phyloP scores from a whole-genome alignment of 2,329 filamentous ascomycete species.

The Phoma sp. region DNA sequence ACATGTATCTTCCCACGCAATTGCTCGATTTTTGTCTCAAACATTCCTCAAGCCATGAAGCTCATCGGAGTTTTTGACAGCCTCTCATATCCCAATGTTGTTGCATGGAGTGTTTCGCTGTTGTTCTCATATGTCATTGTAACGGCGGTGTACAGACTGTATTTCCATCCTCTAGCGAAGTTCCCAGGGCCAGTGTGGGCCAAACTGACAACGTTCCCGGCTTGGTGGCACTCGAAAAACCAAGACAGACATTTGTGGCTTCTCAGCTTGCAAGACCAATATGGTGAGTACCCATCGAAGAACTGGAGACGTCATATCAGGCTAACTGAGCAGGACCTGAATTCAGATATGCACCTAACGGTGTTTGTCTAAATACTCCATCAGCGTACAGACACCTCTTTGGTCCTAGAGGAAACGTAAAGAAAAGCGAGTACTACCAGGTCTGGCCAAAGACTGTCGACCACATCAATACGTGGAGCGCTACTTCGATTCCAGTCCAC shows the following conservation, averaged over 20 bases:
- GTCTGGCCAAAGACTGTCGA: constrained; percentile 47
- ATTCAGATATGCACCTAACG: constrained; percentile 71
- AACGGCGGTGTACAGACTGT: constrained; percentile 11
- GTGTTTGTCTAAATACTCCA: constrained; percentile 74
- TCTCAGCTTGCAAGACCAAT: constrained; percentile 70
- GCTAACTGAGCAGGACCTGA: constrained; percentile 37
- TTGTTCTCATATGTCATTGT: background rate
- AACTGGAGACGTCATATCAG: background rate
- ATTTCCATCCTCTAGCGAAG: constrained; percentile 29
- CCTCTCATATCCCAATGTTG: background rate
- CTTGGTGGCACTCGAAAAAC: constrained; percentile 69
- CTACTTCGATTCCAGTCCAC: constrained; percentile 35
- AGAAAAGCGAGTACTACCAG: constrained; percentile 53
- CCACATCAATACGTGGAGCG: constrained; percentile 44
- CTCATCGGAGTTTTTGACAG: background rate
- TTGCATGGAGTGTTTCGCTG: background rate
- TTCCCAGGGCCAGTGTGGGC: constrained; percentile 30
- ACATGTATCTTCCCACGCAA: background rate
- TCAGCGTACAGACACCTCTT: constrained; percentile 53
- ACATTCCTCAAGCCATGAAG: background rate
- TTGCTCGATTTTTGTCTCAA: background rate
- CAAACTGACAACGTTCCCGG: constrained; percentile 15
- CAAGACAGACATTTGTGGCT: constrained; percentile 77
- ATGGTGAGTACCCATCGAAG: constrained; percentile 41
- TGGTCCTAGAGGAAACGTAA: constrained; percentile 50